Evolutionary conservation across 2,329 filamentous ascomycete genomes (phyloP).

Genomic region (Penicillium concentricum): DNA sequence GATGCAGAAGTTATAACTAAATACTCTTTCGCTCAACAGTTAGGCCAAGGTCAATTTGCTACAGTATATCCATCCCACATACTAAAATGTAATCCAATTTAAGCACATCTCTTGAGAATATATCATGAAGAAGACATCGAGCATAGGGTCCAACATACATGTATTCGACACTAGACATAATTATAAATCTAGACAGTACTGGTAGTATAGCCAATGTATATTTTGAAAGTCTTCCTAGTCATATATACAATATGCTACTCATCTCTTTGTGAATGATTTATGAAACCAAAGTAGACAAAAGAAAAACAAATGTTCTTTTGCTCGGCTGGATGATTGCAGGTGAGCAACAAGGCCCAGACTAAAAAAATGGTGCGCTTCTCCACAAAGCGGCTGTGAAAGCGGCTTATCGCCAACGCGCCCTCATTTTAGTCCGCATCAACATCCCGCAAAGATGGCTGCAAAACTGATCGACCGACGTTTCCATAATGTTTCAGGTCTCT

Average conservation of each 20-base stretch:
- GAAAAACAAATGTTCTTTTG: background rate
- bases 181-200: background rate
- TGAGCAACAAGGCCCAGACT: background rate
- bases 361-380: constrained; percentile 8
- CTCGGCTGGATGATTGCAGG: background rate
- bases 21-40: background rate
- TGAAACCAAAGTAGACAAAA: background rate
- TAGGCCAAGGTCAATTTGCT: background rate
- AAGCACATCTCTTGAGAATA: background rate
- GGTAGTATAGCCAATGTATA: background rate
- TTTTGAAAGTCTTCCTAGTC: background rate
- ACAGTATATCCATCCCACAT: background rate
- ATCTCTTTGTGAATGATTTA: background rate
- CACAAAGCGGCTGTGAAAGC: constrained; percentile 1
- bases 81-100: no score
- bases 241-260: background rate
- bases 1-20: background rate
- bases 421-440: constrained; percentile 10
- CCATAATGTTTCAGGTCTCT: constrained; percentile 40
- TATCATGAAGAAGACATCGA: background rate
- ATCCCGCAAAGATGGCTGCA: constrained; percentile 32
- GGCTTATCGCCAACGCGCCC: constrained; percentile 4
- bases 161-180: background rate
- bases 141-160: no score
- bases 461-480: constrained; percentile 39